Evolutionary conservation across 2,329 filamentous ascomycete species (phyloP), one percentile per base, ranked within the genome.

Genomic region (Dactylellina cionopaga): DNA sequence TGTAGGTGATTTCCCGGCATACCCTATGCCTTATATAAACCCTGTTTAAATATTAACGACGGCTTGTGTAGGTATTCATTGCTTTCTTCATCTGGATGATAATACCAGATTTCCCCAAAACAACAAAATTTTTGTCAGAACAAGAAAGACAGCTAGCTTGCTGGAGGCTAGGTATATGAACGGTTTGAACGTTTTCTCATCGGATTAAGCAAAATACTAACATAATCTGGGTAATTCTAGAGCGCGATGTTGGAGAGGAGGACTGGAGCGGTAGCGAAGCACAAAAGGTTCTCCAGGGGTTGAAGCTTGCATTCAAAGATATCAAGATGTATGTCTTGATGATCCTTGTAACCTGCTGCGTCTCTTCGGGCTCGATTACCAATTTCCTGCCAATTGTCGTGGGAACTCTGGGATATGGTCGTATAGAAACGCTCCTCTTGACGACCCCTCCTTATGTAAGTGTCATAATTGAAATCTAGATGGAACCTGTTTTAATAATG

Each of bases 351-450:
- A 85, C 88, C 74, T 84, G 86, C 74, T 86, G 87, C 70, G 85
- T 84, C 31, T 82, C 83, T 13, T 83, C 84, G 24, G 86, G 83
- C 51, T 86, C 85, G 5, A 86, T 90, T 9, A 89, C 86, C 33
- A 89, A 88, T 79, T 90, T 90, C 81, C 89, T 90, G 80, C 88
- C 88, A 39, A 77, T 75, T 0, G 88, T 92, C 62, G 89, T 92
- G 51, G 82, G 84, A 68, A 89, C 88, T 4, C 84, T 92, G 1
- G 84, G 86, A n/a, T 90, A 89, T 78, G 83, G 80, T 65, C 81
- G 83, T 13, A 86, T 88, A 51, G 80, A 83, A 24, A 87, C 88
- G 0, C 83, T 90, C 2, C 83, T 90, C 11, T 81, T 90, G 58
- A 89, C 87, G 0, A 85, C 85, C 0, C 89, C 89, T 0, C 88